Evolutionary conservation across 2,329 filamentous ascomycete genomes (phyloP), one percentile per base, ranked within the genome.

Genomic region (Penicillium sp.): DNA sequence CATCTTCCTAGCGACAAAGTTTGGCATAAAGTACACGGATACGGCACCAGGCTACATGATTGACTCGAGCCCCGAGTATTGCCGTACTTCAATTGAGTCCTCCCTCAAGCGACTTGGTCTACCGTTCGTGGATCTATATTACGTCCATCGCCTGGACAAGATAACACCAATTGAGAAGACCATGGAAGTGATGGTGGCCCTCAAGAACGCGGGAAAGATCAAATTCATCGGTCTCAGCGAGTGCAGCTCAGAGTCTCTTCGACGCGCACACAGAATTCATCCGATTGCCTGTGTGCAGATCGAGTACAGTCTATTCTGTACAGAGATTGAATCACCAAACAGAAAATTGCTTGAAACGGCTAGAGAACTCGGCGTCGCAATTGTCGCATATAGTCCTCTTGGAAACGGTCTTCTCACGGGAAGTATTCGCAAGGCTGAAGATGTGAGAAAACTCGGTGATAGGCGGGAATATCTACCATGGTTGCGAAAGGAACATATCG

Each of bases 1-100:
- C 39, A 77, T 83, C 54, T 81, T 83, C 60, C 68, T 84, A 1
- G 77, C 77, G 1, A 80, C 78, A 10, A 83, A 83, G 53, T 82
- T 81, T 53, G 79, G 69, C 13, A 52, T 68, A 67, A 57, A 51
- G 32, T 45, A 43, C 12, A 42, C 47, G 1, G 34, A 51, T 7
- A 45, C 57, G 32, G 10, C 40, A 2, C 53, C 46, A 1, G 53
- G 51, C 21, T 51, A 46, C 7, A 54, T 56, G 9, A 57, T 74
- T 13, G 61, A 75, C 49, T 72, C 67, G 24, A 71, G 67, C 4
- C 68, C 72, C 0, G 75, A 74, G 40, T 78, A 80, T 57, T 68
- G 66, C 40, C 71, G 73, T 24, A 51, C 67, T 18, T 70, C 75
- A 2, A 77, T 75, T 34, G 72, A 73, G 7, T 67, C 67, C 48